Evolutionary conservation across 768 basidiomycete genomes (phyloP).

Genomic region (Phaffia tasmanica): DNA sequence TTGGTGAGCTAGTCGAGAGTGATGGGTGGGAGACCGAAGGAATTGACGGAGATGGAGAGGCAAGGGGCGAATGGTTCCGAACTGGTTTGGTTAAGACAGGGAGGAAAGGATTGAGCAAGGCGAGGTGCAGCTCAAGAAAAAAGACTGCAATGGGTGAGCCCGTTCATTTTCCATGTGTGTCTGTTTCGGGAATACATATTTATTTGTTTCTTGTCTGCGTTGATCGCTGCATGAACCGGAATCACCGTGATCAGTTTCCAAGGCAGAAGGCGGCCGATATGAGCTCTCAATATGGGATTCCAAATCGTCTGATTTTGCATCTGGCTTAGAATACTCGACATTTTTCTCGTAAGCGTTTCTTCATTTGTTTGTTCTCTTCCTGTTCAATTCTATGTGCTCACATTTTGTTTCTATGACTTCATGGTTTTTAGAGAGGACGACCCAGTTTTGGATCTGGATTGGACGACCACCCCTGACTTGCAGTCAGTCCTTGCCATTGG

Average conservation of each 20-base stretch:
- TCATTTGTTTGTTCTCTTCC: not conserved
- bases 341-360: slow-evolving; percentile 47
- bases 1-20: too few species aligned
- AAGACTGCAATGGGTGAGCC: slow-evolving; percentile 74
- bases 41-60: not conserved
- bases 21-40: slow-evolving; percentile 15
- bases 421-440: slow-evolving; percentile 28
- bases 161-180: not conserved
- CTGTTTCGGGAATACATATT: slow-evolving; percentile 16
- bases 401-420: not conserved
- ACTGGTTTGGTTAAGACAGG: slow-evolving; percentile 50
- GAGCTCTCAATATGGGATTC: slow-evolving; percentile 96
- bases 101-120: slow-evolving; percentile 43
- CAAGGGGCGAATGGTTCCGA: slow-evolving; percentile 41
- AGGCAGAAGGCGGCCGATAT: slow-evolving; percentile 42
- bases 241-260: slow-evolving; percentile 44
- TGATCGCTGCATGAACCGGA: not conserved
- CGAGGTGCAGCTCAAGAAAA: slow-evolving; percentile 77
- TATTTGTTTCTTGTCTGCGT: not conserved
- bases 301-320: slow-evolving; percentile 81
- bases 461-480: slow-evolving; percentile 72
- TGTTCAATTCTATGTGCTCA: not conserved
- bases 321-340: slow-evolving; percentile 66
- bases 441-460: slow-evolving; percentile 66
- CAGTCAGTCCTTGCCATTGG: slow-evolving; percentile 88